Evolutionary conservation across 176 grass and related monocot genomes (phyloP).

Genomic region (Oryza rufipogon): DNA sequence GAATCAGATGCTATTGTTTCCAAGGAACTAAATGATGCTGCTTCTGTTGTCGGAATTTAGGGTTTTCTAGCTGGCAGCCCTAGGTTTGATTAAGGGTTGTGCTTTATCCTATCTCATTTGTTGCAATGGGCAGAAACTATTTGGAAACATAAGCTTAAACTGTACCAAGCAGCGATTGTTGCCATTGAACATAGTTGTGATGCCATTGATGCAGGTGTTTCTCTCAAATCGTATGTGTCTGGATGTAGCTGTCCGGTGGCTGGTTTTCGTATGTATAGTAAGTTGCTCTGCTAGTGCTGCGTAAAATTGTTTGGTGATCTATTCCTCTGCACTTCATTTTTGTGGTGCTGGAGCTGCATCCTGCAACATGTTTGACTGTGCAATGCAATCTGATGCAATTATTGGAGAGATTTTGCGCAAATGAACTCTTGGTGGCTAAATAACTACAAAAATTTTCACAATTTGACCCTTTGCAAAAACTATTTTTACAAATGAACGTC

Average conservation of each 20-base stretch:
- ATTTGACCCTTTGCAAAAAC: too few relatives aligned
- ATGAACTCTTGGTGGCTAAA: too few relatives aligned
- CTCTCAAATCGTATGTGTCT: neutral
- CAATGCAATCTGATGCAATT: neutral
- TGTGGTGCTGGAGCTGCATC: neutral
- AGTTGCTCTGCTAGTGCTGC: neutral
- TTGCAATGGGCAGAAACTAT: conserved; percentile 17
- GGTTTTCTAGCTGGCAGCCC: conserved; percentile 13
- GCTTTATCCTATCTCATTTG: conserved; percentile 17
- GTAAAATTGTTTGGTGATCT: neutral
- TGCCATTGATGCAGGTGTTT: conserved; percentile 17
- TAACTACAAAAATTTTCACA: too few relatives aligned
- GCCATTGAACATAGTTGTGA: conserved; percentile 18
- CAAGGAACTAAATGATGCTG: conserved; percentile 12
- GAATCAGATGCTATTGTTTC: neutral
- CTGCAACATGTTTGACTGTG: neutral
- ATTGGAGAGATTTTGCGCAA: too few relatives aligned
- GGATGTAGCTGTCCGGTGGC: too few relatives aligned
- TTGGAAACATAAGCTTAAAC: conserved; percentile 34
- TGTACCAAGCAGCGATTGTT: conserved; percentile 14
- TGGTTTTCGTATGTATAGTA: neutral
- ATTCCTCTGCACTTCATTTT: neutral
- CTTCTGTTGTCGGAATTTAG: neutral
- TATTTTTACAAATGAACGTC: too few relatives aligned
- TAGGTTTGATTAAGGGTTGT: conserved; percentile 34